phyloP scores from a whole-genome alignment of 2,329 filamentous ascomycete species.

The Chaetomiaceae sp. region DNA sequence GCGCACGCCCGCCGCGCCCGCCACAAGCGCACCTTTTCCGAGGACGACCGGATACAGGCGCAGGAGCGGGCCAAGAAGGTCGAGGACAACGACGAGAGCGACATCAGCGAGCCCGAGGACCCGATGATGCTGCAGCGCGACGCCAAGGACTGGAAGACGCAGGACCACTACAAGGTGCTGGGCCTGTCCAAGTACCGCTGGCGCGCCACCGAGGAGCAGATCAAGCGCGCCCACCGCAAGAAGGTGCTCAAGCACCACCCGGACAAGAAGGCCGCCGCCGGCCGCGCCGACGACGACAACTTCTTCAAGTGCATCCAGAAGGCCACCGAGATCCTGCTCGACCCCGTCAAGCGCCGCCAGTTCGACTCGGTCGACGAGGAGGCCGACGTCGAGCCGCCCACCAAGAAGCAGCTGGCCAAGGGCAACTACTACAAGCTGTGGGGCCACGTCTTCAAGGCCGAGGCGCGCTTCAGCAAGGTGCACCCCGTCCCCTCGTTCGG shows the following conservation, averaged over 20 bases:
- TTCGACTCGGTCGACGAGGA: constrained; percentile 95
- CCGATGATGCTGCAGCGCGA: constrained; percentile 86
- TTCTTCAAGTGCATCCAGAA: constrained; percentile 99
- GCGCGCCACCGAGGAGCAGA: constrained; percentile 93
- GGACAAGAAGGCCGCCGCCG: constrained; percentile 94
- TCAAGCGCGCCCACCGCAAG: constrained; percentile 98
- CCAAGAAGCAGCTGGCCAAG: constrained; percentile 79
- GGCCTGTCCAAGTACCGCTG: constrained; percentile 89
- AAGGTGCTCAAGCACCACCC: constrained; percentile 99
- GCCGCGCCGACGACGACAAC: constrained; percentile 84
- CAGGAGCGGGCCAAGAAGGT: constrained; percentile 93
- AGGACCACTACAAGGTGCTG: constrained; percentile 97
- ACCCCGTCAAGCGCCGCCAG: constrained; percentile 88
- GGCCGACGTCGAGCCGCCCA: constrained; percentile 86
- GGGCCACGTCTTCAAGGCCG: constrained; percentile 83
- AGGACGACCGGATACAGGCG: constrained; percentile 96
- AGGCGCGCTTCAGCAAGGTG: constrained; percentile 85
- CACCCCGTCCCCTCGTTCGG: constrained; percentile 88
- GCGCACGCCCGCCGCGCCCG: constrained; percentile 93
- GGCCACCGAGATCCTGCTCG: constrained; percentile 86
- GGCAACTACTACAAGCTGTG: constrained; percentile 95
- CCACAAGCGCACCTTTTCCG: constrained; percentile 96
- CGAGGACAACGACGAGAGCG: constrained; percentile 80
- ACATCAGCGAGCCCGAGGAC: constrained; percentile 92
- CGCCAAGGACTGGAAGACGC: constrained; percentile 98